Percentiles rank a stretch among this genome's conserved stretches.
phyloP scores from a whole-genome alignment of 345 rosid species.

The Capsella bursapastoris region DNA sequence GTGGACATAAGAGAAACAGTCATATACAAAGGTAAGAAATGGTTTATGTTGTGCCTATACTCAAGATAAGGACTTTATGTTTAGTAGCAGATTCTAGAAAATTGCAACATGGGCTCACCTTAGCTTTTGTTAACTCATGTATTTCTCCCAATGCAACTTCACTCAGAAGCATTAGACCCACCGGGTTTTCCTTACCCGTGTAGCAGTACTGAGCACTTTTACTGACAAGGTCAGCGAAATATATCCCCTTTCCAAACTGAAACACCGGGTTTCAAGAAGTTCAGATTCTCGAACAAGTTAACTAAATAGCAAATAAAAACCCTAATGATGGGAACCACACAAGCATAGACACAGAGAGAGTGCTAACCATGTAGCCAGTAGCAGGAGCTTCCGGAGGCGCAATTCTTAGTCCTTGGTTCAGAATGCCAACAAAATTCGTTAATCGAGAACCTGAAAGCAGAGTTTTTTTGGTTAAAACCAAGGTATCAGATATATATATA shows the following conservation, averaged over 20 bases:
- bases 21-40: neutral
- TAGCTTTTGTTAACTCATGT: conserved; percentile 75
- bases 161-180: conserved; percentile 90
- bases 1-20: conserved; percentile 12
- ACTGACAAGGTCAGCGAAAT: conserved; percentile 98
- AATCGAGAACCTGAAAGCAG: conserved; percentile 79
- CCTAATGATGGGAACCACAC: conserved; percentile 9
- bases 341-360: conserved; percentile 36
- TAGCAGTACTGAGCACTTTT: conserved; percentile 98
- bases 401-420: conserved; percentile 94
- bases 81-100: neutral
- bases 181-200: conserved; percentile 75
- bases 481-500: neutral
- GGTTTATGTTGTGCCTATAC: neutral
- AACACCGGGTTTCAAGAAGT: conserved; percentile 28
- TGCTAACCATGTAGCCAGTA: conserved; percentile 93
- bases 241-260: conserved; percentile 96
- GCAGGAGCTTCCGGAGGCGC: conserved; percentile 99
- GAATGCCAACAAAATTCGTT: conserved; percentile 93
- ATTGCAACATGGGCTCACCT: conserved; percentile 54
- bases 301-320: neutral
- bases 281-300: conserved; percentile 25
- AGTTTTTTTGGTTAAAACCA: conserved; percentile 23
- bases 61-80: neutral
- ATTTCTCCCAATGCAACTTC: conserved; percentile 91